Evolutionary conservation across 176 grass and related monocot species (phyloP).

Genomic region (Luzula sylvatica): DNA sequence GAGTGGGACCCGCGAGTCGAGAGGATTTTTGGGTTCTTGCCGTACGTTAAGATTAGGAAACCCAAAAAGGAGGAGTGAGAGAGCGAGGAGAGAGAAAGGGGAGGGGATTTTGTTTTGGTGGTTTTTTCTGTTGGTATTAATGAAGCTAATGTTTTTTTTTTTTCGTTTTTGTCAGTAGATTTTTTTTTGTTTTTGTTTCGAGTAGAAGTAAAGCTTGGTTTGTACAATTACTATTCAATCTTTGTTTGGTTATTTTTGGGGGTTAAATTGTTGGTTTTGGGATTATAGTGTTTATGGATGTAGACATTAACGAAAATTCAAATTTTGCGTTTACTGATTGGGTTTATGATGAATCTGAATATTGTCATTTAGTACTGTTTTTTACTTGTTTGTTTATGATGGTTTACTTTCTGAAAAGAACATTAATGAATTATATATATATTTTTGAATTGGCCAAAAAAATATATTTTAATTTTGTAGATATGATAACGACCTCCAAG

Average conservation of each 20-base stretch:
- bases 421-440: no score
- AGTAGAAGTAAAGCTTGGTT: conserved; percentile 44
- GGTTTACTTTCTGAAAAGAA: no score
- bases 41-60: conserved; percentile 74
- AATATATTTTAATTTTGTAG: no score
- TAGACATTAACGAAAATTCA: conserved; percentile 20
- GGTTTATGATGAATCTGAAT: neutral
- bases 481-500: no score
- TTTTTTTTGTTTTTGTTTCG: conserved; percentile 30
- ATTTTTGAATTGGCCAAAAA: no score
- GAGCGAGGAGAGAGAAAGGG: conserved; percentile 16
- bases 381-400: no score
- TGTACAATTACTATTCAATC: conserved; percentile 46
- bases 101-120: conserved; percentile 17
- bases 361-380: no score
- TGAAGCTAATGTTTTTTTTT: conserved; percentile 42
- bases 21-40: conserved; percentile 49
- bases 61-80: conserved; percentile 37
- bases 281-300: conserved; percentile 12
- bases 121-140: conserved; percentile 46
- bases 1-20: conserved; percentile 50
- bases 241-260: neutral
- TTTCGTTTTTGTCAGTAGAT: conserved; percentile 30
- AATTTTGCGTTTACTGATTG: conserved; percentile 22
- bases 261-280: neutral